Base-by-base conservation (phyloP, 2,329 filamentous ascomycete species). In the Aspergillus sp. region DNA sequence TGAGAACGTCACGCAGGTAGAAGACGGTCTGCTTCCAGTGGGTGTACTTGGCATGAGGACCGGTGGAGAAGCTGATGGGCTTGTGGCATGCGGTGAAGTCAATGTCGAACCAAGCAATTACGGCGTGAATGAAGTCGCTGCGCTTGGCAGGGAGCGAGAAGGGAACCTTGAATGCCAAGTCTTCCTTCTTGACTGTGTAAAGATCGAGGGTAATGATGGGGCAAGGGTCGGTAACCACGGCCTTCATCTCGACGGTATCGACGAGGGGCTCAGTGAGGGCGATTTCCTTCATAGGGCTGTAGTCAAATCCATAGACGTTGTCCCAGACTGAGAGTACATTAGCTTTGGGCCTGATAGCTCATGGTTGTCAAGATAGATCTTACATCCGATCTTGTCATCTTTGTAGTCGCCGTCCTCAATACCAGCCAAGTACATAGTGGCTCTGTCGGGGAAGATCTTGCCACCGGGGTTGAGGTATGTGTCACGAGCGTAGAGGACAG, bases 1-100 rank as follows among this genome's bases (percentile, higher is more conserved):
- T 97, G 52, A 98, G 75, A 30, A 95, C 88, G 57, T 98, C 90
- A 61, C 87, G 82, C 51, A 98, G 78, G 74, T 98, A 98, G 75
- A 98, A 97, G 50, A 98, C 93, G 9, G 93, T 98, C 77, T 98
- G 93, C 76, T 98, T 98, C 93, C 93, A 98, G 79, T 98, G 93
- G 12, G 93, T 98, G 75, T 97, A 97, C 75, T 96, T 97, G 59
- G 91, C 94, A 73, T 97, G 93, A 27, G 93, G 93, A 19, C 93
- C 93, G 12, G 93, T 98, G 42, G 88, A 95, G 79, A 98, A 98
- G 63, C 85, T 82, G 64, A 98, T 90, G 29, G 90, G 88, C 80
- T 97, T 97, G 80, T 98, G 93, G 80, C 93, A 97, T 47, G 90
- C 90, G 40, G 88, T 87, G 73, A 98, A 98, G 64, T 97, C 91